Evolutionary conservation across 306 rosid species (phyloP), one percentile per base, ranked within the genome.

Genomic region (Biancaea sappan): DNA sequence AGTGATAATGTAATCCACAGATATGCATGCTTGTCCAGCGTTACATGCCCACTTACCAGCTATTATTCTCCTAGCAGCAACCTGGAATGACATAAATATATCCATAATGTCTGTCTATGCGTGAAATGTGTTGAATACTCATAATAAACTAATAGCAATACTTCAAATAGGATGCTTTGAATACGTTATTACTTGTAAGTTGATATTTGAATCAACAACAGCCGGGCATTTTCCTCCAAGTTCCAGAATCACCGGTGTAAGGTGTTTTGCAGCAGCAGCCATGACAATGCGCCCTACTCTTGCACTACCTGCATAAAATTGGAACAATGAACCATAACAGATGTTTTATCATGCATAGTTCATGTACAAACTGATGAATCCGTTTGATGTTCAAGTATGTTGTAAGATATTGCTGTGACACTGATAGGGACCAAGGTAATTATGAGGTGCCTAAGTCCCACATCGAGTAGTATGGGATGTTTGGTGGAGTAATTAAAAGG

Each of bases 241-340:
- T 76, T 92, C 97, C 38, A 92, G 77, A 77, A 84, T 68, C 47
- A 92, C 93, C 6, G 97, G 97, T 10, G 96, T 90, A 51, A 92
- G 93, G 80, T 92, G 96, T 80, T 92, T 92, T 65, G 93, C 93
- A 26, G 97, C 96, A n/a, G 97, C 97, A 66, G 96, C 88, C 97
- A 92, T 82, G 79, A 92, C 96, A 59, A 92, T 90, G 65, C 92
- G 93, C 43, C 90, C 97, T 22, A 92, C 93, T 81, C 83, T 84
- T 18, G 96, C 96, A 82, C 97, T 89, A 35, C 97, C 97, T 92
- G 81, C 67, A 82, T 13, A 41, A 77, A 56, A 18, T 40, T 31
- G 52, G 2, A 47, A 14, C n/a, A 29, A 14, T 4, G 4, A 14
- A 5, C 63, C 50, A 47, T 28, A 44, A 44, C 40, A 37, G 11